A percentile compares a stretch with the other conserved stretches of the same genome.
These are phyloP conservation scores for Adenanthera pavonina DNA, from an alignment of 306 rosid species.

Conservation along the genomic window DNA sequence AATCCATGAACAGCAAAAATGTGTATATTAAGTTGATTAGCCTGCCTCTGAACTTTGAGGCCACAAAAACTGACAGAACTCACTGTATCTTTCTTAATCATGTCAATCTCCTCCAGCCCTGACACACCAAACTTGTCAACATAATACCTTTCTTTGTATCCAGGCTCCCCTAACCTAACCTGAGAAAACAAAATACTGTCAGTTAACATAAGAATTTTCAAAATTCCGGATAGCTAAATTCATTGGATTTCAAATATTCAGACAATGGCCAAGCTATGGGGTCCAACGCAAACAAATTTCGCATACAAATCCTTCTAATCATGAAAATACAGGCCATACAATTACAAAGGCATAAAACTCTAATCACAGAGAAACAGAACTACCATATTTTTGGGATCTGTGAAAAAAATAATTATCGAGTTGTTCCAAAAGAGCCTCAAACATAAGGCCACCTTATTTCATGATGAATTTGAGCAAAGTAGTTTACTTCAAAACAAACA, in stretches of 20 bases:
- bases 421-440: conserved; percentile 22
- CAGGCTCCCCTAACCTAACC: conserved; percentile 96
- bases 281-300: conserved; percentile 19
- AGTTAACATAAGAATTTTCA: not conserved
- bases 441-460: not conserved
- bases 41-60: not conserved
- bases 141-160: conserved; percentile 94
- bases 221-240: conserved; percentile 19
- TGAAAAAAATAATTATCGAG: not conserved
- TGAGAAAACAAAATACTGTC: conserved; percentile 43
- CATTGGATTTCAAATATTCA: conserved; percentile 15
- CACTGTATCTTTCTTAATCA: conserved; percentile 64
- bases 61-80: conserved; percentile 37
- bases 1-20: conserved; percentile 19
- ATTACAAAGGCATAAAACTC: conserved; percentile 23
- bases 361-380: conserved; percentile 13
- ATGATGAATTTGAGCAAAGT: not conserved
- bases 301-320: conserved; percentile 19
- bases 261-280: conserved; percentile 10
- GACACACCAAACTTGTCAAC: conserved; percentile 81
- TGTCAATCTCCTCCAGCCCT: conserved; percentile 63
- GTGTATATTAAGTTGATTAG: conserved; percentile 19
- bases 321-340: conserved; percentile 14
- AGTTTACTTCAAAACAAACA: conserved; percentile 14
- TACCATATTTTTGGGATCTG: not conserved